Evolutionary conservation across 441 rosid species (phyloP).

Genomic region (Viola pubescens): DNA sequence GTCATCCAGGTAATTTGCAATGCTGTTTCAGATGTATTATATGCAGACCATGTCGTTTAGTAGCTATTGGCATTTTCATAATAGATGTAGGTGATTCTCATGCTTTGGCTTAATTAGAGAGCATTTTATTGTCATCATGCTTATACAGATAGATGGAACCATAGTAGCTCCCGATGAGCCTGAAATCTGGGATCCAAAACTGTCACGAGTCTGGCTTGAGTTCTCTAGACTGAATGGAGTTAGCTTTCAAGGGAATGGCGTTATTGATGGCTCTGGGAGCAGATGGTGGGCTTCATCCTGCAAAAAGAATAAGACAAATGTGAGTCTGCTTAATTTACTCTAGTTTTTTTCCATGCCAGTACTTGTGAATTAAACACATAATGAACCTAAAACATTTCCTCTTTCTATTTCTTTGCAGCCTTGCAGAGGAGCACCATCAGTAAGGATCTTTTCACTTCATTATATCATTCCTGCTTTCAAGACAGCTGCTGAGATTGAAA

Average conservation of each 20-base stretch:
- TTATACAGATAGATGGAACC: slow-evolving; percentile 76
- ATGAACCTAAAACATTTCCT: slow-evolving; percentile 25
- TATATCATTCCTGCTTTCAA: slow-evolving; percentile 9
- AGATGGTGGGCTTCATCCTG: slow-evolving; percentile 99
- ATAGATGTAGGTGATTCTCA: no score
- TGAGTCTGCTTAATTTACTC: slow-evolving; percentile 22
- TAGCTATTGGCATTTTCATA: neutral
- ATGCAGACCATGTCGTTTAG: neutral
- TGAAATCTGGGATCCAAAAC: slow-evolving; percentile 61
- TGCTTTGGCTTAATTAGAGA: no score
- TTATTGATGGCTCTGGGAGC: slow-evolving; percentile 91
- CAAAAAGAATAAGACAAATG: slow-evolving; percentile 88
- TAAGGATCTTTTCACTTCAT: slow-evolving; percentile 28
- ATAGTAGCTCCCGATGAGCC: slow-evolving; percentile 85
- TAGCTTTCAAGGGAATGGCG: slow-evolving; percentile 75
- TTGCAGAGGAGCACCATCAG: slow-evolving; percentile 88
- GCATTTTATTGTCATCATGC: slow-evolving; percentile 1
- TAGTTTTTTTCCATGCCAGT: neutral
- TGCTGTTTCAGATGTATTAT: neutral
- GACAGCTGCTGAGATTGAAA: slow-evolving; percentile 6
- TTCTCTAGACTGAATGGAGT: slow-evolving; percentile 63
- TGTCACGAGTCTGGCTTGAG: slow-evolving; percentile 57
- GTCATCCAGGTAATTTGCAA: slow-evolving; percentile 57
- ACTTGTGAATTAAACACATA: slow-evolving; percentile 2
- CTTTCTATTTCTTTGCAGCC: slow-evolving; percentile 46